Base-by-base conservation (phyloP, 345 rosid genomes). In the Sisymbrium irio region DNA sequence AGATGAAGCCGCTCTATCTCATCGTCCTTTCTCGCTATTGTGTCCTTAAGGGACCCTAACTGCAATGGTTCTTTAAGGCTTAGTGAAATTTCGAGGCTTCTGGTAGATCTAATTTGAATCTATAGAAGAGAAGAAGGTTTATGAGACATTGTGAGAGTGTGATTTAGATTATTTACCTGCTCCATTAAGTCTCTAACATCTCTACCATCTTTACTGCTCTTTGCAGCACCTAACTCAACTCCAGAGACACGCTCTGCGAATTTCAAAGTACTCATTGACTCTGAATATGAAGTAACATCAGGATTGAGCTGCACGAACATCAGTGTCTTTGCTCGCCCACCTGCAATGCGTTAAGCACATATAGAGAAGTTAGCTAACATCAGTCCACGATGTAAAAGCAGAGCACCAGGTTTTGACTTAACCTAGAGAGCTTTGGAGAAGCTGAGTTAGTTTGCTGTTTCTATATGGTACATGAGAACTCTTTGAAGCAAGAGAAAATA, bases 361-460 rank as follows among this genome's bases (percentile, higher is more conserved):
- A 47, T 2, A 69, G 19, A 55, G 9, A 44, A 18, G 44, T 60
- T 45, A 55, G 69, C 18, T 44, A 5, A 13, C 32, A 9, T 60
- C 3, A 5, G 37, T 28, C 25, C 47, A 40, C 3, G 12, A 54
- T 33, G 27, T 46, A 19, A 30, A 45, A 66, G 51, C 28, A 59
- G 30, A 30, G 36, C 33, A 41, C 6, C 1, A 6, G 2, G 1
- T 44, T 25, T 66, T 62, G 32, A 88, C 88, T 40, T 50, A 62
- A 75, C 79, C 96, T 78, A 95, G 80, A 46, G 99, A 88, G 76
- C 88, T 96, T 79, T 95, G 99, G 77, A 95, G 83, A 33, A 95
- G 91, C 62, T 87, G 99, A 1, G 97, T 95, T 69, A 95, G 96
- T 72, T 95, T 95, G 97, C 99, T 95, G 81, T 95, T 95, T 50